Evolutionary conservation across 2,329 filamentous ascomycete genomes (phyloP), one percentile per base, ranked within the genome.

Genomic region (Neonectria punicea): DNA sequence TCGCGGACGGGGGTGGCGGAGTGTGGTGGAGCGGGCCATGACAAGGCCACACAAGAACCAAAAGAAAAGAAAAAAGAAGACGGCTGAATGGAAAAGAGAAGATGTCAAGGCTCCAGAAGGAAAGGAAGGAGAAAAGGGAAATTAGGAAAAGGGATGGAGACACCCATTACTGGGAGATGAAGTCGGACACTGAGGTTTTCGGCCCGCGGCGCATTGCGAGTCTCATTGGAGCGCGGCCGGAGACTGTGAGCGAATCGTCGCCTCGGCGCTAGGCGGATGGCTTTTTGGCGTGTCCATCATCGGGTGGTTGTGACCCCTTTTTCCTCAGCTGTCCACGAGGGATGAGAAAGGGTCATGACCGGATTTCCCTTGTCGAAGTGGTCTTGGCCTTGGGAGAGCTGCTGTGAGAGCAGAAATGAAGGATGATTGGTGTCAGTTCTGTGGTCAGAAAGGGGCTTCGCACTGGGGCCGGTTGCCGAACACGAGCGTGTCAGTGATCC

Each of bases 191-290:
- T 46, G 71, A 64, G 61, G 65, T 66, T 64, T 69, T 65, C 64
- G 64, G 62, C 34, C 62, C 67, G 32, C 55, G 57, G 54, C 25
- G 53, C 64, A 70, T 70, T 67, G 66, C 67, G 69, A 68, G 65
- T 71, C 66, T 72, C 63, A 68, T 76, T 76, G 61, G 75, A 71
- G 63, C 67, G 57, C 51, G 46, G 54, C 63, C 44, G 57, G 61
- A 36, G 58, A 58, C 41, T 65, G 69, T 68, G 62, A 70, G 65
- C 72, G 72, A 74, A 74, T 74, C 72, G 72, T 69, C 56, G 43
- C 53, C 51, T 56, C 53, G 68, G 61, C 72, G 69, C 72, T 74
- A 74, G 69, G 57, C 60, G 54, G 32, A 73, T 71, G 70, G 70
- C 67, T 70, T 71, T 72, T 68, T 59, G 61, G 61, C 55, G 56